Conservation (phyloP, 306 rosid genomes). For the Herpetospermum pedunculosum region DNA sequence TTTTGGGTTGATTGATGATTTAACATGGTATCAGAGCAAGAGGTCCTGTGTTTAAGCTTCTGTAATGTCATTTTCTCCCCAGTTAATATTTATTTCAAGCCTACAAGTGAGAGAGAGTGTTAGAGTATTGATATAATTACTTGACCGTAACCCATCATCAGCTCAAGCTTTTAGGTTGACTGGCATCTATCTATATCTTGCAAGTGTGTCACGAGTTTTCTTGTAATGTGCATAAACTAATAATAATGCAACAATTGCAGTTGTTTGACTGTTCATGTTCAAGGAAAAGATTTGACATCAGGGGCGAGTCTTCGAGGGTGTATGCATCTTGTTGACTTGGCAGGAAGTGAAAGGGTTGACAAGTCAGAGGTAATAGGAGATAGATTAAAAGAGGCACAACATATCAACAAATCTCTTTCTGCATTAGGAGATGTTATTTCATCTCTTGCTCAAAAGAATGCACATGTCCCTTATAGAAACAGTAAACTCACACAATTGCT, state of each 20-base stretch:
- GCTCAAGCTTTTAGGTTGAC: no score
- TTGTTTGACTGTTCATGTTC: constrained; percentile 91
- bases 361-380: constrained; percentile 92
- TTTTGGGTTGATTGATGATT: no score
- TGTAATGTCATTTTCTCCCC: no score
- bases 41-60: no score
- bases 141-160: no score
- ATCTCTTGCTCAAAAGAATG: constrained; percentile 68
- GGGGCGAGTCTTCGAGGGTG: constrained; percentile 59
- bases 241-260: constrained; percentile 32
- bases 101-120: no score
- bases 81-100: no score
- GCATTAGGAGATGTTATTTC: constrained; percentile 94
- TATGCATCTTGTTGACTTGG: constrained; percentile 93
- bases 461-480: constrained; percentile 94
- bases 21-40: no score
- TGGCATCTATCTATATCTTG: not conserved
- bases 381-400: constrained; percentile 92
- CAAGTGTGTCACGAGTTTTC: not conserved
- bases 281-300: constrained; percentile 68
- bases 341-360: constrained; percentile 98
- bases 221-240: constrained; percentile 7
- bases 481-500: constrained; percentile 96
- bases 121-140: no score
- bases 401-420: constrained; percentile 92